Base-by-base conservation (phyloP, 2,329 filamentous ascomycete species). In the Sordariomycetes sp. region DNA sequence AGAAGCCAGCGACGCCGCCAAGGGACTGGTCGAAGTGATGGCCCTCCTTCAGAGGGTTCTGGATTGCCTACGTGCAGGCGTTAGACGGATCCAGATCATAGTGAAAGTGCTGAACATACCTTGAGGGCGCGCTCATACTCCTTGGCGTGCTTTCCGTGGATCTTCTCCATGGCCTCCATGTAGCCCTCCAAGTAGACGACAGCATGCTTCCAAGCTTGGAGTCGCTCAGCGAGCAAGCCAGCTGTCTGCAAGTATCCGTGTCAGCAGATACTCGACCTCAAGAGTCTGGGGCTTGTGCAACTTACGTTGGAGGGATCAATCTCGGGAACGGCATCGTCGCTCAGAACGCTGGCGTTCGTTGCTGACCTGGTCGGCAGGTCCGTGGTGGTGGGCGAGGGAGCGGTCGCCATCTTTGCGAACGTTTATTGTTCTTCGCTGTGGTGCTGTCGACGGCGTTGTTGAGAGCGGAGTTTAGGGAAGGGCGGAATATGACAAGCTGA, bases 71-170 rank as follows among this genome's bases (percentile, higher is more conserved):
- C 20, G 33, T 19, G 8, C 5, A n/a, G n/a, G 8, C 19, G 15
- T 29, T 14, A 19, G 27, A 8, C 24, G 12, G 17, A 29, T 30
- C 18, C 53, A 18, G 35, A 79, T 8, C 19, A 14, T 8, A 10
- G 28, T 10, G n/a, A 10, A 18, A 17, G 28, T 6, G 15, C n/a
- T 21, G 3, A 20, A 35, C 46, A 14, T 35, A 60, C 81, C 79
- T 96, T 98, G 50, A 96, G 63, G 8, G 92, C 80, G 61, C 85
- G 90, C 65, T 96, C 88, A 51, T 94, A 94, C 58, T 96, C 90
- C 66, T 94, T 96, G 35, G 86, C 79, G 47, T 94, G 82, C 9
- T 75, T 72, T 53, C 79, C 82, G 53, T 95, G 82, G 38, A 86
- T 70, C 69, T 90, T 95, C 58, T 94, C 87, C 4, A 87, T 85